Evolutionary conservation across 1,284 basidiomycete species (phyloP).

Genomic region (Ceratobasidium sp.): DNA sequence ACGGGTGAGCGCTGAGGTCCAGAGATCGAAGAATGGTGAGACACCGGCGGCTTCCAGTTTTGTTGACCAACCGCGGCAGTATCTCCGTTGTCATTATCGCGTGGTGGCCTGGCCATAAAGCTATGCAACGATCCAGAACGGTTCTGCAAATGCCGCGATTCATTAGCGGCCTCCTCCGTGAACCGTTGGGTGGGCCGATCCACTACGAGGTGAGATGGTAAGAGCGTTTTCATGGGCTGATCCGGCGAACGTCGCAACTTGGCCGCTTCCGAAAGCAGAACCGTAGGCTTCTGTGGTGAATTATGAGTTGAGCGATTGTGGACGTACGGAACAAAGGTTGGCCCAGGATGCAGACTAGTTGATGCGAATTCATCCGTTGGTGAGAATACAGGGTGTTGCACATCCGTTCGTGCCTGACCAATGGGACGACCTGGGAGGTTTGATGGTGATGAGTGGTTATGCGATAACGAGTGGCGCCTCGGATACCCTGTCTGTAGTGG

Average conservation of each 20-base stretch:
- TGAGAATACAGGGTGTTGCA: background rate
- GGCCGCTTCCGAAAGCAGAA: background rate
- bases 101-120: background rate
- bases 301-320: background rate
- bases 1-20: slow-evolving; percentile 6
- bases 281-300: background rate
- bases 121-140: background rate
- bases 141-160: background rate
- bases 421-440: background rate
- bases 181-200: background rate
- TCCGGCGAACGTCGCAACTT: background rate
- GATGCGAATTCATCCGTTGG: background rate
- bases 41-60: background rate
- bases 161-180: background rate
- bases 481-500: background rate
- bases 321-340: background rate
- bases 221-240: background rate
- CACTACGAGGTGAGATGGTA: background rate
- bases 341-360: background rate
- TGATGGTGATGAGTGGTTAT: slow-evolving; percentile 6
- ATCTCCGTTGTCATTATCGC: background rate
- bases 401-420: background rate
- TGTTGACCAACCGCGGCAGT: background rate
- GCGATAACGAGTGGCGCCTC: slow-evolving; percentile 14
- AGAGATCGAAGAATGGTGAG: slow-evolving; percentile 8